Base-by-base conservation (phyloP, 805 yeast species). In the Candida sithepensis region DNA sequence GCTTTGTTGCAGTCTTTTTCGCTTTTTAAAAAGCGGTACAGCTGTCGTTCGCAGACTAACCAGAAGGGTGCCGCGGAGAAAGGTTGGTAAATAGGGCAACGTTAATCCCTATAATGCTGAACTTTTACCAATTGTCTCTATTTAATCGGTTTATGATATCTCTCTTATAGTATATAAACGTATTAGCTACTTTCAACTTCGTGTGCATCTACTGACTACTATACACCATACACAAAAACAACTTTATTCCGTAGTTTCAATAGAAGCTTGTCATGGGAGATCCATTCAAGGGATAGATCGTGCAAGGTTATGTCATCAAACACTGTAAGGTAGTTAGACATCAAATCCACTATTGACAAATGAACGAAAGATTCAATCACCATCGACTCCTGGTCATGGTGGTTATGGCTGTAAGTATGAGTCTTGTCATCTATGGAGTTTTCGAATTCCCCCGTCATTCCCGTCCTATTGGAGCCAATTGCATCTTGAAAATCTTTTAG, bases 261-360 rank as follows among this genome's bases (percentile, higher is more conserved):
- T 16, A 51, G 47, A 6, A 64, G 41, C 36, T 49, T 48, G 21
- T 53, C 59, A 8, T 56, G 57, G 2, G 42, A 32, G 5, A 55
- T 48, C 67, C 67, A 64, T 12, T 50, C 58, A 16, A 61, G 28
- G 13, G 47, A 52, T 18, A 63, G 41, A 40, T 59, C 58, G 2
- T 36, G 36, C 19, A 40, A 47, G 3, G 19, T 28, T 6, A 57
- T 51, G 39, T 55, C 56, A 12, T 47, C 39, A 34, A 64, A 56
- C 4, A 58, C 60, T 10, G 41, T 48, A 12, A 33, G 30, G 34
- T 64, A 64, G 18, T 57, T 61, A 39, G 43, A 22, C 39, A 61
- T 21, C 28, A 60, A 39, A n/a, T 59, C 61, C 6, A 51, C 55
- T 9, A 59, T 32, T 5, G 55, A 47, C 2, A 57, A 46, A 37